Conservation (phyloP, 164 flowering plant species). For the Stephania cephalantha region DNA sequence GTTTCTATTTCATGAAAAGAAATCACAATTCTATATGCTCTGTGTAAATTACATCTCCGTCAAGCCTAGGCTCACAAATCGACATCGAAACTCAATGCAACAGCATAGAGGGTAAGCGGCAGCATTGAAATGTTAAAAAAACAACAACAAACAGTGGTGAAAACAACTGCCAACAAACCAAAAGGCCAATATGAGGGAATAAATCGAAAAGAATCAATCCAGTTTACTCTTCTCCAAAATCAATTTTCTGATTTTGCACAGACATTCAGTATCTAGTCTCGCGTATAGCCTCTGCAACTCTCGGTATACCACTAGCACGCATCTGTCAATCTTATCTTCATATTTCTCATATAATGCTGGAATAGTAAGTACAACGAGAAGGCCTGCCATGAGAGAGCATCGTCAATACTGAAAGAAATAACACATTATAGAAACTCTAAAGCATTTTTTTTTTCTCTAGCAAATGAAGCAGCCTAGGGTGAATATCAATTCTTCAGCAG, state of each 20-base stretch:
- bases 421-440: not conserved
- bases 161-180: not conserved
- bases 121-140: not conserved
- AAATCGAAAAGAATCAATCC: slow-evolving; percentile 27
- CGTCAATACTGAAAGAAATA: not conserved
- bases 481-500: not conserved
- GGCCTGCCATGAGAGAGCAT: slow-evolving; percentile 41
- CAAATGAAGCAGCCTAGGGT: not conserved
- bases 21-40: not conserved
- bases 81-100: not conserved
- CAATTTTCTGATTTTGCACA: slow-evolving; percentile 36
- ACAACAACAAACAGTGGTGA: not conserved
- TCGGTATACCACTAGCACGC: slow-evolving; percentile 24
- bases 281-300: slow-evolving; percentile 34
- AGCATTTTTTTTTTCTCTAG: not conserved
- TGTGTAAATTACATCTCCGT: not conserved
- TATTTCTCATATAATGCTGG: slow-evolving; percentile 72
- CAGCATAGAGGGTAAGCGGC: not conserved
- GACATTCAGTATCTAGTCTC: slow-evolving; percentile 31
- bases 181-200: not conserved
- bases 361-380: slow-evolving; percentile 55
- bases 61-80: not conserved
- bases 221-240: slow-evolving; percentile 51
- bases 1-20: not conserved
- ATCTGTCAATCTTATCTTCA: slow-evolving; percentile 54